phyloP scores from a whole-genome alignment of 148 eudicot species.

The Vaccinium darrowii region DNA sequence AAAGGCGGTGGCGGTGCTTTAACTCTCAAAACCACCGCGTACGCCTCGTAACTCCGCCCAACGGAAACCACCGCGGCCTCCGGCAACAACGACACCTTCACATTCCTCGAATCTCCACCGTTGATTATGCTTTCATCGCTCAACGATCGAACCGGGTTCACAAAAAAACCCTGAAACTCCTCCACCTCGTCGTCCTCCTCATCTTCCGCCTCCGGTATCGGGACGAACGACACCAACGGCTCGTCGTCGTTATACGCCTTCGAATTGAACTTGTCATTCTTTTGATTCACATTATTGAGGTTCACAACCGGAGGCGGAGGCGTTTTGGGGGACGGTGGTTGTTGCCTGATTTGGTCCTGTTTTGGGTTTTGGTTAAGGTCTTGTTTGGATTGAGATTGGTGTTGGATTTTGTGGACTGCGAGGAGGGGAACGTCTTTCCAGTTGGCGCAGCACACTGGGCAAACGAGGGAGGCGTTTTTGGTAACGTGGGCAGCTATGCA shows the following conservation, averaged over 20 bases:
- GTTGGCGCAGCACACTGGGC: conserved; percentile 70
- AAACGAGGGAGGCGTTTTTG: conserved; percentile 40
- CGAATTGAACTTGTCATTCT: neutral
- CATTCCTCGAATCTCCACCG: conserved; percentile 26
- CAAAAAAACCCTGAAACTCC: conserved; percentile 72
- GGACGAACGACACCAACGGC: conserved; percentile 44
- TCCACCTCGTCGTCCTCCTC: conserved; percentile 39
- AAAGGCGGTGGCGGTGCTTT: conserved; percentile 57
- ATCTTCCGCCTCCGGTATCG: conserved; percentile 56
- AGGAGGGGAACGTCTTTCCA: conserved; percentile 81
- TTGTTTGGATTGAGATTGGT: conserved; percentile 24
- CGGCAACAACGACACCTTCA: conserved; percentile 56
- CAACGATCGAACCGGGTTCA: conserved; percentile 36
- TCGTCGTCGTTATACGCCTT: conserved; percentile 65
- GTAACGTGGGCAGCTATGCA: conserved; percentile 64
- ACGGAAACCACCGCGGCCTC: conserved; percentile 70
- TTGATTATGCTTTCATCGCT: conserved; percentile 11
- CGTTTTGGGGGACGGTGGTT: neutral
- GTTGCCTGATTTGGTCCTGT: neutral
- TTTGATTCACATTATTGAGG: conserved; percentile 11
- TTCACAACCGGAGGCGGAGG: neutral
- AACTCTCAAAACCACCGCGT: conserved; percentile 58
- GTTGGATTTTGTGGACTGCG: conserved; percentile 36
- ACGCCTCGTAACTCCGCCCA: conserved; percentile 48
- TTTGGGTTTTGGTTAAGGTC: conserved; percentile 11